Evolutionary conservation across 768 basidiomycete genomes (phyloP).

Genomic region (Termitomyces sp.): DNA sequence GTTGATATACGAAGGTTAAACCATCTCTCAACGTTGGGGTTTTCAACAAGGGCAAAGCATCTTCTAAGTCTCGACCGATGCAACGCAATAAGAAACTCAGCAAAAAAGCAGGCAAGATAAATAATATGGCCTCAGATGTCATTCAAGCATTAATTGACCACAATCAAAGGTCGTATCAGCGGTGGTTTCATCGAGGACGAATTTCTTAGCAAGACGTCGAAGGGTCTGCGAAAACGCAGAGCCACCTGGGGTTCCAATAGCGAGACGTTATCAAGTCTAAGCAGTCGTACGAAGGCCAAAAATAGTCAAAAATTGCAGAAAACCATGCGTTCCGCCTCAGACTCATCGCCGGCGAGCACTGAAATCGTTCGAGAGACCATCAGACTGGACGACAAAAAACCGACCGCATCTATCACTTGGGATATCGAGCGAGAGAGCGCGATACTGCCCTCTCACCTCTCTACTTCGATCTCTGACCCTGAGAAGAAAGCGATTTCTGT

Average conservation of each 20-base stretch:
- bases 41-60: conserved; percentile 63
- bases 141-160: background rate
- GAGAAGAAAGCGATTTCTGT: conserved; percentile 18
- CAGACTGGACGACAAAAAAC: background rate
- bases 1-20: conserved; percentile 30
- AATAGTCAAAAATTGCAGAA: background rate
- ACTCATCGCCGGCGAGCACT: background rate
- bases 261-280: background rate
- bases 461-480: background rate
- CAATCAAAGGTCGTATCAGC: background rate
- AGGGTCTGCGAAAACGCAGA: background rate
- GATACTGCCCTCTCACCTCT: conserved; percentile 16
- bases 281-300: background rate
- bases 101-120: conserved; percentile 21
- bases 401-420: conserved; percentile 42
- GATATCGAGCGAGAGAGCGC: conserved; percentile 42
- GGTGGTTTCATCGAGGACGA: conserved; percentile 2
- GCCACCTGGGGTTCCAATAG: background rate
- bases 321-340: background rate
- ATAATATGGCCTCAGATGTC: background rate
- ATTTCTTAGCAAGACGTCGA: conserved; percentile 5
- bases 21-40: conserved; percentile 44
- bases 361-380: background rate
- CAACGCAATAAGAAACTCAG: conserved; percentile 10
- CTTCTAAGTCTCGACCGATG: conserved; percentile 27